These are phyloP conservation scores for Petrea volubilis DNA, from an alignment of 257 asterid genomes.

Conservation along the genomic window DNA sequence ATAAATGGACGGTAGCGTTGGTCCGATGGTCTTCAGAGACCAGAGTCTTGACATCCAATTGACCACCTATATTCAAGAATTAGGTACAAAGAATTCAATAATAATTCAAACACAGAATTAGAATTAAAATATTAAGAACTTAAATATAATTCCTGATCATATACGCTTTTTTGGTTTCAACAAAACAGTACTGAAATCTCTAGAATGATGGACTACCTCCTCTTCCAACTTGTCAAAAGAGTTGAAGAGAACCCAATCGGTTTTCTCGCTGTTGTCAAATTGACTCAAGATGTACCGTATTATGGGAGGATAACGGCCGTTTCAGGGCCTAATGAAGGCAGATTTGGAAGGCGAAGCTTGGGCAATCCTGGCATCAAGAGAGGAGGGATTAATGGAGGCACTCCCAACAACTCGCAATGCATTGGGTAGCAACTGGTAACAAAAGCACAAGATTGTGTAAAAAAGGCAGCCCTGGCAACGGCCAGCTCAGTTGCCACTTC, in stretches of 20 bases:
- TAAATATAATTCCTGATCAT: too few relatives aligned
- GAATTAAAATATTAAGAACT: too few relatives aligned
- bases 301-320: slow-evolving; percentile 46
- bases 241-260: slow-evolving; percentile 66
- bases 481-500: slow-evolving; percentile 34
- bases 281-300: slow-evolving; percentile 43
- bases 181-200: neutral
- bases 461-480: slow-evolving; percentile 47
- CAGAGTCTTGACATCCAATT: slow-evolving; percentile 54
- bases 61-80: slow-evolving; percentile 36
- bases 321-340: slow-evolving; percentile 56
- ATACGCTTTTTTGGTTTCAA: too few relatives aligned
- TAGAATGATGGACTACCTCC: slow-evolving; percentile 37
- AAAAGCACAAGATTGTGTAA: slow-evolving; percentile 67
- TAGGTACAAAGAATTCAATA: neutral
- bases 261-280: slow-evolving; percentile 46
- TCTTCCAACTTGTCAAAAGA: slow-evolving; percentile 56
- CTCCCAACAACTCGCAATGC: slow-evolving; percentile 47
- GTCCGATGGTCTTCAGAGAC: slow-evolving; percentile 54
- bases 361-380: slow-evolving; percentile 41
- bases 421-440: slow-evolving; percentile 48
- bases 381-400: slow-evolving; percentile 31
- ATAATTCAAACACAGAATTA: too few relatives aligned
- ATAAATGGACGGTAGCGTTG: slow-evolving; percentile 52
- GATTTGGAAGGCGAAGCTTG: slow-evolving; percentile 37